Conservation (phyloP, 768 basidiomycete genomes). For the Floccularia luteovirens region DNA sequence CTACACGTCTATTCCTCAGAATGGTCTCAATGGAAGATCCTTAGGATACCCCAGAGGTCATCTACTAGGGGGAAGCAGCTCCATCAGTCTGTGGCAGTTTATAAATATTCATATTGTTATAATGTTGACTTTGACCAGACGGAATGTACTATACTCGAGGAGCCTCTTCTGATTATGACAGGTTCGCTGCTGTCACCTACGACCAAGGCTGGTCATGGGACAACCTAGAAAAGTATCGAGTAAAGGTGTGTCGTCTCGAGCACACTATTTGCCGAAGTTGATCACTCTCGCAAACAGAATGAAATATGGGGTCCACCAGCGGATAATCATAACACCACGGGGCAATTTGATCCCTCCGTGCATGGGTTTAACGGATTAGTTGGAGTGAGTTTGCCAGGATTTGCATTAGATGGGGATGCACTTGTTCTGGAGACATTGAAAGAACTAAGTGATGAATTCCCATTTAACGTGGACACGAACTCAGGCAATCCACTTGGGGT, state of each 20-base stretch:
- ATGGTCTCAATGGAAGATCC: constrained; percentile 9
- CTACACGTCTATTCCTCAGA: constrained; percentile 19
- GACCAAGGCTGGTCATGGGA: constrained; percentile 22
- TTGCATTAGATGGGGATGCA: constrained; percentile 4
- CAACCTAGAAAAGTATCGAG: constrained; percentile 10
- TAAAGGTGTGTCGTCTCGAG: constrained; percentile 12
- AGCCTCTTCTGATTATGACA: constrained; percentile 16
- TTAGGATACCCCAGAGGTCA: constrained; percentile 16
- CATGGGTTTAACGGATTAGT: constrained; percentile 6
- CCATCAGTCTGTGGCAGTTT: constrained; percentile 14
- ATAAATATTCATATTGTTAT: no score
- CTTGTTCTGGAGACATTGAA: neutral
- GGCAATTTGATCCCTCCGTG: neutral
- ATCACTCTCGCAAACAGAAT: neutral
- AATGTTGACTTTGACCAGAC: constrained; percentile 6
- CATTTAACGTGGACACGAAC: neutral
- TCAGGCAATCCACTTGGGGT: neutral
- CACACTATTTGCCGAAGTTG: no score
- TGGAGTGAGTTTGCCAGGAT: neutral
- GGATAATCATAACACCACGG: neutral
- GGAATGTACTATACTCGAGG: constrained; percentile 14
- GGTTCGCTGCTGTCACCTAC: constrained; percentile 13
- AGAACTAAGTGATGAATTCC: neutral
- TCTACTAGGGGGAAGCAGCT: constrained; percentile 16
- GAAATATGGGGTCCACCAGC: neutral